A percentile compares a stretch with the other conserved stretches of the same genome.
Evolutionary conservation across 1,284 basidiomycete genomes (phyloP).

Genomic region (Inonotus hispidus): DNA sequence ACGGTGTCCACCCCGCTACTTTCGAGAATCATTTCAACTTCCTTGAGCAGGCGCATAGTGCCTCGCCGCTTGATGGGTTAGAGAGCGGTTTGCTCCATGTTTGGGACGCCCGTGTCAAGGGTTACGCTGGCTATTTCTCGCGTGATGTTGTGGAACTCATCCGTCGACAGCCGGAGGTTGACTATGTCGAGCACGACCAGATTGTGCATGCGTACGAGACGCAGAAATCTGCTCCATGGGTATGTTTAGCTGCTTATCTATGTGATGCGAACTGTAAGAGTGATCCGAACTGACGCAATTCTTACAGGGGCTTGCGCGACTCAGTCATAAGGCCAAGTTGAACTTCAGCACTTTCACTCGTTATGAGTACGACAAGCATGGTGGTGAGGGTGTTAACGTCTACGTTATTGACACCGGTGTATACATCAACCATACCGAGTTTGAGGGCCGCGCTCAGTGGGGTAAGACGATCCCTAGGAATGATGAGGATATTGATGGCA

Average conservation of each 20-base stretch:
- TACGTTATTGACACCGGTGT: conserved; percentile 86
- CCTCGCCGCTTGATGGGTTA: conserved; percentile 40
- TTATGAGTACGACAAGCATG: conserved; percentile 73
- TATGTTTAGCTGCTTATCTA: conserved; percentile 34
- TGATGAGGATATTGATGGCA: conserved; percentile 72
- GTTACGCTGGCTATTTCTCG: conserved; percentile 86
- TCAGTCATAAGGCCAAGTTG: conserved; percentile 84
- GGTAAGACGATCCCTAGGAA: conserved; percentile 78
- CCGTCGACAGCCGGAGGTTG: conserved; percentile 85
- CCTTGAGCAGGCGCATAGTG: conserved; percentile 51
- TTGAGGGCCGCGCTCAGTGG: conserved; percentile 83
- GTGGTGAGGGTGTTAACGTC: conserved; percentile 90
- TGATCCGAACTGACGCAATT: conserved; percentile 14
- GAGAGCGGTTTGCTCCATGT: conserved; percentile 61
- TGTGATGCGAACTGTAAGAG: too few relatives aligned
- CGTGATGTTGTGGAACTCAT: conserved; percentile 72
- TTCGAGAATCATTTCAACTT: conserved; percentile 74
- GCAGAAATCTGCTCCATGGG: conserved; percentile 89
- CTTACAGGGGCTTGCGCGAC: conserved; percentile 83
- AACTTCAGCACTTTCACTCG: conserved; percentile 81
- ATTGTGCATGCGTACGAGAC: conserved; percentile 64
- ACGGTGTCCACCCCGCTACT: conserved; percentile 49
- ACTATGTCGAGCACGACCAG: conserved; percentile 91
- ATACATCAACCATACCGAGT: conserved; percentile 83
- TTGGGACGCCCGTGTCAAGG: conserved; percentile 68